Evolutionary conservation across 352 stramenopile species (phyloP), one percentile per base, ranked within the genome.

Genomic region (Plasmopara halstedii): DNA sequence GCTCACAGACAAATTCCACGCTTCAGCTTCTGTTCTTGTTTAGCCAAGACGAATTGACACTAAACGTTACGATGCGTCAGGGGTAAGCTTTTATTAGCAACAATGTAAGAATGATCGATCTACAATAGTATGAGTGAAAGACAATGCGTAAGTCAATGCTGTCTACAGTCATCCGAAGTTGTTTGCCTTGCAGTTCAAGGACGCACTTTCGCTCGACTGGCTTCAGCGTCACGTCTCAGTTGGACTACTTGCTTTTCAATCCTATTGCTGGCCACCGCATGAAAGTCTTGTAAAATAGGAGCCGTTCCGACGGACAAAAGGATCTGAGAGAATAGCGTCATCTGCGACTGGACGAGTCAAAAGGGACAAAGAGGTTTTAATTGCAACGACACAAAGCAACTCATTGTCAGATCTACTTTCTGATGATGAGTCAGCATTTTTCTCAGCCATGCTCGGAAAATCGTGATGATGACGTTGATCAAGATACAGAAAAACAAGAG

Each of bases 401-500:
- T 50, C 46, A 58, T 19, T 44, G 23, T 49, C 25, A 20, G 38
- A 58, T 40, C 47, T 13, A 2, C 38, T 21, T 49, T 23, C 19
- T 7, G 29, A 17, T 29, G 15, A 49, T 49, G 42, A 39, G 20
- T 20, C 23, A 14, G 8, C 40, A 15, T 19, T 4, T 40, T 21
- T 20, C 23, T 32, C 42, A 41, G 14, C 15, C 14, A 34, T 40
- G 19, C 20, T 14, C 21, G 11, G 6, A 6, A 29, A 6, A 11
- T 29, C 11, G 25, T 10, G 15, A 32, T 15, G 21, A 45, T 25
- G 20, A 32, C 20, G 36, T 22, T 27, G 29, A 41, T 8, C 14
- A 50, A 31, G 25, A 32, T 23, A 7, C 3, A 40, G 2, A 4
- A 0, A 34, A 50, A 26, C 34, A 39, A 9, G n/a, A 15, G 11